Base-by-base conservation (phyloP, 2,329 filamentous ascomycete species). In the Lizonia empirigonia region DNA sequence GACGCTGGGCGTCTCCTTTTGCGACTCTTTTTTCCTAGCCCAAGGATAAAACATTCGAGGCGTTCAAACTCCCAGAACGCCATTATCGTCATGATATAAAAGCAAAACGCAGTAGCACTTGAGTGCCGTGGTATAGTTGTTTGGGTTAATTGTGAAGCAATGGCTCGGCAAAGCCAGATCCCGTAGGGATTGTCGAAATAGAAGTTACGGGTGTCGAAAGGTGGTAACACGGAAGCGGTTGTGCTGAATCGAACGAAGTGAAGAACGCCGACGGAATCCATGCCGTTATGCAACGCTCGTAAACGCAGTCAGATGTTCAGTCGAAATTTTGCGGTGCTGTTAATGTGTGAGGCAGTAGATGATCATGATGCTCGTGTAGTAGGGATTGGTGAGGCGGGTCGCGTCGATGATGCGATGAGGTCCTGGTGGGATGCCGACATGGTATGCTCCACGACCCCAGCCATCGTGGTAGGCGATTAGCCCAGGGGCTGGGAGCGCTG, bases 201-300 rank as follows among this genome's bases (percentile, higher is more conserved):
- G 49, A 53, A 46, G 40, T 47, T 47, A 51, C 13, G 37, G 2
- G 32, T 15, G 34, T 37, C 8, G 30, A 34, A 57, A 50, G 13
- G 42, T 61, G 50, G 50, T 62, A 63, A 64, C 53, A 65, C 60
- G 50, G 54, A 59, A 59, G 55, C 52, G 38, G 33, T 38, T 50
- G 52, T 59, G 61, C 59, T 53, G 57, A 63, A 67, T 58, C 35
- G 62, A 61, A 59, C 47, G 20, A 56, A 62, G 54, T 35, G 51
- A 58, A 50, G 35, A 76, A 70, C 65, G 68, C 67, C 65, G 46
- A 53, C 59, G 58, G 50, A 52, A 46, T 53, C 64, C 46, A 47
- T 67, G 58, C 61, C 65, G 67, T 63, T 70, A 72, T 72, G 69
- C 69, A 70, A 70, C 67, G 68, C 68, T 72, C 57, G 62, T 64